phyloP scores from a whole-genome alignment of 2,329 filamentous ascomycete species.

The Pyrenophora graminea region DNA sequence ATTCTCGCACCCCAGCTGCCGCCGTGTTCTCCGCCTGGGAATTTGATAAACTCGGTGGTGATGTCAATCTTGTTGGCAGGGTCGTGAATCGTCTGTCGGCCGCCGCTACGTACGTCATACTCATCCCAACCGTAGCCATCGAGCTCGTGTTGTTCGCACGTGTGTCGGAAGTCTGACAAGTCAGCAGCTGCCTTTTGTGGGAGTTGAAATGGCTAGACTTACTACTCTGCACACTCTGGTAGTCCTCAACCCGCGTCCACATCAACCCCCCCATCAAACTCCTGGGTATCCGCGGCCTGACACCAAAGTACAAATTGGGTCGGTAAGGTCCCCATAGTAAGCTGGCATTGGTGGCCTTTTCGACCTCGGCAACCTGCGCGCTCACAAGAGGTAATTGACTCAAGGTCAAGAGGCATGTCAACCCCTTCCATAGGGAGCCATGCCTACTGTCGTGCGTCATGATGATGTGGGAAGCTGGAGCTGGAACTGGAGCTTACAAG shows the following conservation, averaged over 20 bases:
- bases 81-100: slow-evolving; percentile 88
- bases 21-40: slow-evolving; percentile 81
- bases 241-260: slow-evolving; percentile 86
- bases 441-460: slow-evolving; percentile 35
- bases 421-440: slow-evolving; percentile 23
- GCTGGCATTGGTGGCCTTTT: slow-evolving; percentile 71
- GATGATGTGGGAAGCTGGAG: slow-evolving; percentile 24
- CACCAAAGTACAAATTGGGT: slow-evolving; percentile 91
- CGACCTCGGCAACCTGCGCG: slow-evolving; percentile 44
- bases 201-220: slow-evolving; percentile 41
- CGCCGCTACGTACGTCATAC: slow-evolving; percentile 87
- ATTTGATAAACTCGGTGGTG: slow-evolving; percentile 90
- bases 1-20: slow-evolving; percentile 92
- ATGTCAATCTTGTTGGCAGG: slow-evolving; percentile 85
- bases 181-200: slow-evolving; percentile 13
- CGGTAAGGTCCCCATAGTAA: slow-evolving; percentile 96
- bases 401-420: slow-evolving; percentile 28
- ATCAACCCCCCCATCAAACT: slow-evolving; percentile 82
- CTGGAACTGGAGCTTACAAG: neutral
- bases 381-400: slow-evolving; percentile 27
- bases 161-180: slow-evolving; percentile 77
- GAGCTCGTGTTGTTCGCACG: slow-evolving; percentile 96
- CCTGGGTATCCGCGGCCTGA: slow-evolving; percentile 79
- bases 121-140: slow-evolving; percentile 97
- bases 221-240: slow-evolving; percentile 75